Evolutionary conservation across 169 alveolate genomes (phyloP), one percentile per base, ranked within the genome.

Genomic region (Plasmodium fragile): DNA sequence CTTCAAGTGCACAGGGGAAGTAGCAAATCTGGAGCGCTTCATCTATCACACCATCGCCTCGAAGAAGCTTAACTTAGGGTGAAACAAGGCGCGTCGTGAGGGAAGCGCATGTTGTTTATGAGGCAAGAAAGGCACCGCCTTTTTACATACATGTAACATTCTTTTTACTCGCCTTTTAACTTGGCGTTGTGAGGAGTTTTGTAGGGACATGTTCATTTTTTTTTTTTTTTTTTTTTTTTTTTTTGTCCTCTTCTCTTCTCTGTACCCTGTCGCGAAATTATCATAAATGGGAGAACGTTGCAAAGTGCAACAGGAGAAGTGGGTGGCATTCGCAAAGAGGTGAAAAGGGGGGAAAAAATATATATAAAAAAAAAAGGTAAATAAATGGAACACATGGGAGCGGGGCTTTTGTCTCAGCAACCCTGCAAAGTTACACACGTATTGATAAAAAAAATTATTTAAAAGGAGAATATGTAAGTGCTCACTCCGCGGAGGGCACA

Each of bases 41-140:
- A 78, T 89, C 71, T 89, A 80, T 13, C 90, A 79, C 22, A 79
- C 79, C 52, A 69, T 80, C 8, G 94, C 94, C 45, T 77, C 94
- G 13, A 89, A 89, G 90, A 85, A 85, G 28, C 10, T 89, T 53
- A 41, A 36, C 36, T 30, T 89, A 25, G 82, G 65, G 52, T 89
- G 28, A 69, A n/a, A 7, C n/a, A 75, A 8, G n/a, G 4, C 22
- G 8, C 22, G 36, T 59, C 30, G 39, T 8, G 75, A 22, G 75
- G 13, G 10, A n/a, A 59, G 18, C 34, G 7, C n/a, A 0, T 55
- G 2, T 55, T n/a, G n/a, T n/a, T n/a, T n/a, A n/a, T n/a, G n/a
- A n/a, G n/a, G 30, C 1, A 6, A 1, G 22, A 8, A 59, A 59
- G 1, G 16, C 36, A 65, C 36, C 30, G n/a, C 30, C 28, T 2